Conservation (phyloP, 805 yeast species). For the Candida ovalis region DNA sequence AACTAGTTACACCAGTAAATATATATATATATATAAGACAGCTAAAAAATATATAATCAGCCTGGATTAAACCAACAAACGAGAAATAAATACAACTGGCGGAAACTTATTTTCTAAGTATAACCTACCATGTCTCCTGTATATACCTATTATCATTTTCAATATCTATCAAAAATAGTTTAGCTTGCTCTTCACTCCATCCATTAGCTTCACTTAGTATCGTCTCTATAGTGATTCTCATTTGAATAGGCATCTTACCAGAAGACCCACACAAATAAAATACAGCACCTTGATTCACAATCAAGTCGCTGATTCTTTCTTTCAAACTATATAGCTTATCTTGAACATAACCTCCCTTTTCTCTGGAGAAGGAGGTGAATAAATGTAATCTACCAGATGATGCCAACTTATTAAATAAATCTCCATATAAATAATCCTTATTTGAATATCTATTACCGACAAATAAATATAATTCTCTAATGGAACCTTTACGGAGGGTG, state of each 20-base stretch:
- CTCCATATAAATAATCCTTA: conserved; percentile 66
- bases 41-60: too few relatives aligned
- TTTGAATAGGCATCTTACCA: conserved; percentile 86
- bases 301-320: conserved; percentile 44
- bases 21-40: too few relatives aligned
- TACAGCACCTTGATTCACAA: conserved; percentile 53
- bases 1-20: too few relatives aligned
- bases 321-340: conserved; percentile 56
- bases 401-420: conserved; percentile 43
- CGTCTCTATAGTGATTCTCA: conserved; percentile 71
- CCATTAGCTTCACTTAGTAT: conserved; percentile 47
- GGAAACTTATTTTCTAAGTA: background rate
- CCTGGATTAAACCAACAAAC: too few relatives aligned
- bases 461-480: conserved; percentile 49
- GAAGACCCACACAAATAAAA: conserved; percentile 89
- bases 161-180: conserved; percentile 48
- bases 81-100: too few relatives aligned
- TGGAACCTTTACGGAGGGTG: conserved; percentile 14
- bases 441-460: conserved; percentile 67
- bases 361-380: conserved; percentile 48
- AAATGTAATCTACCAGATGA: conserved; percentile 35
- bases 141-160: conserved; percentile 66
- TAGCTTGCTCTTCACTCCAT: conserved; percentile 42
- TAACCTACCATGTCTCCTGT: conserved; percentile 83
- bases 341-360: conserved; percentile 69